These are phyloP conservation scores for Fabrea salina DNA, from an alignment of 169 alveolate genomes.

Conservation along the genomic window DNA sequence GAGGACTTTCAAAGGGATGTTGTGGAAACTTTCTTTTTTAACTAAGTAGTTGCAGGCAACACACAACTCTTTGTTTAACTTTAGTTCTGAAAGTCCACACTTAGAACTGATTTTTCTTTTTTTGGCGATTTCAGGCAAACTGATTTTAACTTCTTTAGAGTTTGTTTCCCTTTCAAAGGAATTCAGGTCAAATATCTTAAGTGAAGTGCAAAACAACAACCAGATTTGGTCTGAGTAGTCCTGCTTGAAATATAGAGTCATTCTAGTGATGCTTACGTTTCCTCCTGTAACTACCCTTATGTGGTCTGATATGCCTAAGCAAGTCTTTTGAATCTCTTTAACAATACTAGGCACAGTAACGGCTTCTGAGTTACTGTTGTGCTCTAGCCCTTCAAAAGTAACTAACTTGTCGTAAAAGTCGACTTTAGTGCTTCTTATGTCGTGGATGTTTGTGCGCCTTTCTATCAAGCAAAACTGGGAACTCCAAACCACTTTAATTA, in stretches of 20 bases:
- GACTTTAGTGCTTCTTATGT: constrained; percentile 48
- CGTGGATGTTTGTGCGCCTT: constrained; percentile 52
- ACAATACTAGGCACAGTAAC: constrained; percentile 68
- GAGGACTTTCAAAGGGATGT: background rate
- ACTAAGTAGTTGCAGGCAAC: constrained; percentile 17
- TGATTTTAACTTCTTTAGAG: constrained; percentile 1
- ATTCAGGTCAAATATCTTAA: constrained; percentile 38
- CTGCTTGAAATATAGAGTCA: constrained; percentile 76
- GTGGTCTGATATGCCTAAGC: constrained; percentile 65
- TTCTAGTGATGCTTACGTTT: constrained; percentile 55
- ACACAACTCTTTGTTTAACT: background rate
- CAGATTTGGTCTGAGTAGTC: constrained; percentile 70
- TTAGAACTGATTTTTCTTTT: background rate
- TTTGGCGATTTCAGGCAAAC: background rate
- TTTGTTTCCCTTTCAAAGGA: background rate
- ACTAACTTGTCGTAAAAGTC: constrained; percentile 65
- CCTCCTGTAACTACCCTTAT: constrained; percentile 68
- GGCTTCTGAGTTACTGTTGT: constrained; percentile 55
- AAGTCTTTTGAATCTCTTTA: constrained; percentile 59
- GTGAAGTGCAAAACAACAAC: constrained; percentile 64
- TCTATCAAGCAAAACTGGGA: constrained; percentile 58
- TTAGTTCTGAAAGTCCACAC: background rate
- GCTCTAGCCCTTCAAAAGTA: constrained; percentile 79
- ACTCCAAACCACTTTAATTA: constrained; percentile 56
- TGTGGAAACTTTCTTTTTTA: background rate